phyloP scores from a whole-genome alignment of 2,329 filamentous ascomycete genomes.

The Neopestalotiopsis sp. region DNA sequence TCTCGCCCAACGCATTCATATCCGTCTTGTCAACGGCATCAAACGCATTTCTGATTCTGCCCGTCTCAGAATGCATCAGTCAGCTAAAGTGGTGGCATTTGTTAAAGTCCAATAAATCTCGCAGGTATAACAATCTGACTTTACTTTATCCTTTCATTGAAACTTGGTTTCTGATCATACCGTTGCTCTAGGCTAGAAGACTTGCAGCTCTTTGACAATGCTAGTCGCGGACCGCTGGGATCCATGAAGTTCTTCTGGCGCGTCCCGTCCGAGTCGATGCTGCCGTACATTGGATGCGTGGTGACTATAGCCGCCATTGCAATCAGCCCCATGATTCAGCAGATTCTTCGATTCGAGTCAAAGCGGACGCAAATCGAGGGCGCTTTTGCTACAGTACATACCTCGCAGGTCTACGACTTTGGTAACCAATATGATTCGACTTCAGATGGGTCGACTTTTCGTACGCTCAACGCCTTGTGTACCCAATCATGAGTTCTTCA shows the following conservation, averaged over 20 bases:
- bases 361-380: neutral
- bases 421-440: neutral
- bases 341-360: neutral
- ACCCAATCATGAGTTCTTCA: neutral
- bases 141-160: neutral
- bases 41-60: constrained; percentile 3
- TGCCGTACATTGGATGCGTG: neutral
- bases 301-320: neutral
- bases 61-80: constrained; percentile 14
- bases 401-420: neutral
- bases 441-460: neutral
- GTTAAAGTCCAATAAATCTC: neutral
- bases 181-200: neutral
- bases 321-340: neutral
- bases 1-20: constrained; percentile 13
- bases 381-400: neutral
- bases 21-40: constrained; percentile 12
- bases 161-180: neutral
- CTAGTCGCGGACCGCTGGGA: neutral
- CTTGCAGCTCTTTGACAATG: neutral
- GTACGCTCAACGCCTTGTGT: neutral
- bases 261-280: neutral
- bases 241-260: neutral
- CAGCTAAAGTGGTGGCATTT: constrained; percentile 17
- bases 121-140: neutral